These are phyloP conservation scores for Colletotrichum lini DNA, from an alignment of 2,329 filamentous ascomycete species.

Conservation along the genomic window DNA sequence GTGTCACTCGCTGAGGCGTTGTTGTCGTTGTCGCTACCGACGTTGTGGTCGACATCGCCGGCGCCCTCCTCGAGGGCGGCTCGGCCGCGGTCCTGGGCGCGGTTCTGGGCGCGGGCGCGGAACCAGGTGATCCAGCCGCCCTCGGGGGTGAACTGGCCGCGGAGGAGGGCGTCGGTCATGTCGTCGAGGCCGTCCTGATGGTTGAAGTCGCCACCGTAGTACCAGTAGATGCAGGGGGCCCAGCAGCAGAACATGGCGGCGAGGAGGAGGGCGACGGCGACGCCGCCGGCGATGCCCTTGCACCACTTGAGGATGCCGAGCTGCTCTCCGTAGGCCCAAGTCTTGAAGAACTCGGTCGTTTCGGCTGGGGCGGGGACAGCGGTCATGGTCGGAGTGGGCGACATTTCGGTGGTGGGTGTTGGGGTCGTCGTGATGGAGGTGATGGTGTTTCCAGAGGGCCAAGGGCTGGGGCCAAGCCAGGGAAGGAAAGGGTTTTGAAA, in stretches of 20 bases:
- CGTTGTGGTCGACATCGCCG: background rate
- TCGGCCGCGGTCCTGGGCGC: background rate
- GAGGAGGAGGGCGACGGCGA: constrained; percentile 38
- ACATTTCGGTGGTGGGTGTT: background rate
- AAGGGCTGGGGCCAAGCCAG: background rate
- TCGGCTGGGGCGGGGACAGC: background rate
- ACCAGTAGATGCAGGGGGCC: constrained; percentile 38
- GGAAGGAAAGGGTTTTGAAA: constrained; percentile 10
- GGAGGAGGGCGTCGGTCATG: constrained; percentile 2
- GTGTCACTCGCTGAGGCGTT: background rate
- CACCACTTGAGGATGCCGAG: constrained; percentile 11
- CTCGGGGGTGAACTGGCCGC: constrained; percentile 6
- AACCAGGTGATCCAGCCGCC: background rate
- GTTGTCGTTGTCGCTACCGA: too few species aligned
- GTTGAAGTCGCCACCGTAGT: constrained; percentile 29
- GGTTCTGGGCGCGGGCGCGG: background rate
- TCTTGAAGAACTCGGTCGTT: constrained; percentile 2
- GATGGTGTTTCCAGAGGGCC: background rate
- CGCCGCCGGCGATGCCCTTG: constrained; percentile 42
- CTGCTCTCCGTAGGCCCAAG: constrained; percentile 18
- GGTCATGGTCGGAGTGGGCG: constrained; percentile 1
- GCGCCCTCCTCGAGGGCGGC: background rate
- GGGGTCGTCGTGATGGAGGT: background rate
- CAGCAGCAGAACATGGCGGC: constrained; percentile 44
- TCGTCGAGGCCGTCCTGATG: constrained; percentile 2